Conservation (phyloP, 352 stramenopile genomes). For the Phytophthora cryptogea region DNA sequence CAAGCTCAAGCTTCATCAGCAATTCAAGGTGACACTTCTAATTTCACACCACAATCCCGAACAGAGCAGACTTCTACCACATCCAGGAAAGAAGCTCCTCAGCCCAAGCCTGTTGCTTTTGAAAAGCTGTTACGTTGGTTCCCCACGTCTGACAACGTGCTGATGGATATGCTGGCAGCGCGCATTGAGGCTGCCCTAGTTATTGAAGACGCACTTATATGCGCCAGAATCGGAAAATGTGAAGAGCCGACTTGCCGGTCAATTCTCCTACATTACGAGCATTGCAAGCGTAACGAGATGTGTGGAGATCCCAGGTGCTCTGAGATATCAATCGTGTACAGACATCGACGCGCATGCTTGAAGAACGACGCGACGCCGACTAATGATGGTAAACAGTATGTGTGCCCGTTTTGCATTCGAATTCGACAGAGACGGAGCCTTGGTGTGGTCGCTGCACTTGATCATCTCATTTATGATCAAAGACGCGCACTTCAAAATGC, state of each 20-base stretch:
- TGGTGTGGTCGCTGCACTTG: slow-evolving; percentile 29
- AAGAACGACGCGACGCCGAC: slow-evolving; percentile 19
- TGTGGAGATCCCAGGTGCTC: slow-evolving; percentile 36
- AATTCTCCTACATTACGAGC: slow-evolving; percentile 35
- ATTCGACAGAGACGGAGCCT: slow-evolving; percentile 39
- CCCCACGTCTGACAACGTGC: slow-evolving; percentile 28
- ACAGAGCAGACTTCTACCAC: not conserved
- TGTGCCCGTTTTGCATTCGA: slow-evolving; percentile 53
- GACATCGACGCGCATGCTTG: slow-evolving; percentile 35
- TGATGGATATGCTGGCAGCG: slow-evolving; percentile 31
- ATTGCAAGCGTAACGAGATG: slow-evolving; percentile 37
- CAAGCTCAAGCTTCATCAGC: slow-evolving; percentile 7
- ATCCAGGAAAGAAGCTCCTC: not conserved
- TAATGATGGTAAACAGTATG: slow-evolving; percentile 13
- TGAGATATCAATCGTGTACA: slow-evolving; percentile 28
- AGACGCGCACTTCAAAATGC: slow-evolving; percentile 28
- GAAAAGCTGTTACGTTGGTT: slow-evolving; percentile 40
- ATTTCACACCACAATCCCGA: not conserved
- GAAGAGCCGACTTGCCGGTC: slow-evolving; percentile 30
- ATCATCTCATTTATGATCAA: slow-evolving; percentile 41
- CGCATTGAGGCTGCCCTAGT: slow-evolving; percentile 35
- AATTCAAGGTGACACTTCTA: not conserved
- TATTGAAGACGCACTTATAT: slow-evolving; percentile 50
- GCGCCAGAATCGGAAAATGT: slow-evolving; percentile 38
- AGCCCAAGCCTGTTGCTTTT: slow-evolving; percentile 24